Evolutionary conservation across 108 stramenopile genomes (phyloP).

Genomic region (Asterionellopsis glacialis): DNA sequence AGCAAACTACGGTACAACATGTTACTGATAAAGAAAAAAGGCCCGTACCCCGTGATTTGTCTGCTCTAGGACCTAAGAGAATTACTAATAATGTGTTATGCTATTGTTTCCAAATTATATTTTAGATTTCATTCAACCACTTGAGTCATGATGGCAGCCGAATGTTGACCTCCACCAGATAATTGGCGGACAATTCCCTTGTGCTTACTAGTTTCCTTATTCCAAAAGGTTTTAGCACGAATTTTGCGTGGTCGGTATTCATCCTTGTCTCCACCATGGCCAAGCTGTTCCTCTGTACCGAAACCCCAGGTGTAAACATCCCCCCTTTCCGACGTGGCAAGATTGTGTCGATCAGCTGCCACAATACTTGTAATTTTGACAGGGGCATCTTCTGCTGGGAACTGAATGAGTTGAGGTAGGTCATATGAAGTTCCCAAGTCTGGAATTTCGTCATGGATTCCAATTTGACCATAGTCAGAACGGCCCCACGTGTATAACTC

Average conservation of each 20-base stretch:
- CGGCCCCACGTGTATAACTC: slow-evolving; percentile 76
- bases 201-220: no score
- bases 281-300: slow-evolving; percentile 53
- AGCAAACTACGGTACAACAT: no score
- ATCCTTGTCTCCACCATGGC: slow-evolving; percentile 39
- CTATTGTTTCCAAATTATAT: no score
- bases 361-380: not conserved
- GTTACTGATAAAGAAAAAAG: no score
- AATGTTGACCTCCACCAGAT: no score
- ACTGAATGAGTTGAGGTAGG: slow-evolving; percentile 36
- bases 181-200: no score
- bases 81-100: no score
- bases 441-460: slow-evolving; percentile 28
- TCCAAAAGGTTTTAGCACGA: no score
- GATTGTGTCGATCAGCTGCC: slow-evolving; percentile 45
- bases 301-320: slow-evolving; percentile 93
- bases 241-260: not conserved
- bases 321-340: slow-evolving; percentile 57
- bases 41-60: no score
- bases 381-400: slow-evolving; percentile 22
- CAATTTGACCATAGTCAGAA: slow-evolving; percentile 83
- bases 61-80: no score
- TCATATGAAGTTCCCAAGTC: slow-evolving; percentile 24
- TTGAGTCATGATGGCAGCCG: no score
- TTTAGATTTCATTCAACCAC: no score